Conservation (phyloP, 352 stramenopile genomes). For the Phytophthora capsici region DNA sequence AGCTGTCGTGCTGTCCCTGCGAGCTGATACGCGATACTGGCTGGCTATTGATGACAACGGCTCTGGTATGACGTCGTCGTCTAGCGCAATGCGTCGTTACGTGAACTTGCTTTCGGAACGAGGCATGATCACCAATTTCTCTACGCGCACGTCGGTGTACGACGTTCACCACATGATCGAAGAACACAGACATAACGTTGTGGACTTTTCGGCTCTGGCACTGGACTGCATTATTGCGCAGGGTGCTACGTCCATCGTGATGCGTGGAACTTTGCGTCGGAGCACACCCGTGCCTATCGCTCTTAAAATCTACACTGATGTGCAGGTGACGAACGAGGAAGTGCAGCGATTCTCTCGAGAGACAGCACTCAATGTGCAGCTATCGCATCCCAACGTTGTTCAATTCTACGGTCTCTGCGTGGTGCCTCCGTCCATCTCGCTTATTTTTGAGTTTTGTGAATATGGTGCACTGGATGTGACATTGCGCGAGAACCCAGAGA, state of each 20-base stretch:
- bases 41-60: conserved; percentile 77
- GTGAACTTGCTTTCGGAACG: conserved; percentile 78
- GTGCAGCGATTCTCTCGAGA: conserved; percentile 82
- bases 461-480: conserved; percentile 77
- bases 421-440: conserved; percentile 81
- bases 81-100: conserved; percentile 76
- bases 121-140: conserved; percentile 90
- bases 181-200: conserved; percentile 80
- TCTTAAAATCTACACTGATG: conserved; percentile 88
- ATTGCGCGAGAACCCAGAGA: conserved; percentile 49
- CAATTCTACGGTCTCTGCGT: conserved; percentile 85
- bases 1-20: conserved; percentile 74
- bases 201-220: conserved; percentile 78
- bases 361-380: conserved; percentile 78
- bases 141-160: conserved; percentile 87
- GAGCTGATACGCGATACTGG: conserved; percentile 87
- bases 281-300: conserved; percentile 61
- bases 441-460: conserved; percentile 90
- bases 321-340: conserved; percentile 86
- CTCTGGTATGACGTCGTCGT: conserved; percentile 36
- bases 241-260: conserved; percentile 84
- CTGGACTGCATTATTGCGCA: conserved; percentile 84
- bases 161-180: conserved; percentile 91
- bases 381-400: conserved; percentile 87
- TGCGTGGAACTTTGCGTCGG: conserved; percentile 67